phyloP scores from a whole-genome alignment of 192 early-diverging fungal species.

The Radiomyces spectabilis region DNA sequence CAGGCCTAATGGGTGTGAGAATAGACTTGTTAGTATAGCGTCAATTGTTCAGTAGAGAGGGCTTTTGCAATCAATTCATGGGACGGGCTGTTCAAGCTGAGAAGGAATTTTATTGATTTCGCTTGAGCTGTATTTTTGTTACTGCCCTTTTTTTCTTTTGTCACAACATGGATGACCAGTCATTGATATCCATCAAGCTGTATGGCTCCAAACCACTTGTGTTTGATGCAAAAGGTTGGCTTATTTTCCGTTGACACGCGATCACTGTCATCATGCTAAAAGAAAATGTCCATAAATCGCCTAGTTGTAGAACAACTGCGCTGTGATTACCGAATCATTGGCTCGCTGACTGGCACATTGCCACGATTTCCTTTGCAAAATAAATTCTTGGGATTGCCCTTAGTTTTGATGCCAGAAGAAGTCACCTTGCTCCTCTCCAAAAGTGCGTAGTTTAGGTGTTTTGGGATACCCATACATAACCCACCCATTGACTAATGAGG shows the following conservation, averaged over 20 bases:
- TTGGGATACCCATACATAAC: background rate
- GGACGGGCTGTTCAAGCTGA: too few species aligned
- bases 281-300: background rate
- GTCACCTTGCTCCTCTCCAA: conserved; percentile 43
- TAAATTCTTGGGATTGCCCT: conserved; percentile 64
- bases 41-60: too few species aligned
- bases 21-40: too few species aligned
- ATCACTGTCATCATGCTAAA: background rate
- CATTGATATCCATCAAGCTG: background rate
- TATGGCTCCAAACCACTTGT: conserved; percentile 7
- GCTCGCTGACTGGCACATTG: conserved; percentile 59
- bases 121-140: too few species aligned
- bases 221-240: conserved; percentile 13
- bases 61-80: too few species aligned
- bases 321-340: conserved; percentile 50
- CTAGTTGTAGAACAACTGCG: conserved; percentile 49
- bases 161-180: background rate
- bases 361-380: conserved; percentile 71
- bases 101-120: too few species aligned
- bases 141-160: too few species aligned
- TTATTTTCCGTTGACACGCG: background rate
- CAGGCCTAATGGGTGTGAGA: too few species aligned
- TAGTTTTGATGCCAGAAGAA: conserved; percentile 69
- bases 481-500: too few species aligned
- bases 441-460: conserved; percentile 28